Percentiles rank a stretch among this genome's conserved stretches.
phyloP scores from a whole-genome alignment of 352 stramenopile genomes.

The Pseudoperonospora humuli region DNA sequence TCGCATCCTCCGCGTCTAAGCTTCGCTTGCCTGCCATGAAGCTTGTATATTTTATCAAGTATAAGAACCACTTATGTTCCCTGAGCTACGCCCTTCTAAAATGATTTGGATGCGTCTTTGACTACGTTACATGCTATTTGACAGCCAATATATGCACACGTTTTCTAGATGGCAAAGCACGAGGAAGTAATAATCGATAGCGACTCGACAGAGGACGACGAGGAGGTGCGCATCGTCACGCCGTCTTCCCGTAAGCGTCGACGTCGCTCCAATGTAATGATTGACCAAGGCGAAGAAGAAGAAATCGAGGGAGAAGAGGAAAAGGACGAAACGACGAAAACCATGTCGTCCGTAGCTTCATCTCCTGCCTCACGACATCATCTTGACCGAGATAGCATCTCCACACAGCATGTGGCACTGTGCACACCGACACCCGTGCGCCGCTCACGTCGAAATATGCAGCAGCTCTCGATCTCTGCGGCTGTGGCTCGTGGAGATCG shows the following conservation, averaged over 20 bases:
- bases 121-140: too few relatives aligned
- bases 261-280: constrained; percentile 42
- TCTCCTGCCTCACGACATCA: constrained; percentile 3
- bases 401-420: constrained; percentile 18
- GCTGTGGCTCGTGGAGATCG: constrained; percentile 21
- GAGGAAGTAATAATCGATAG: constrained; percentile 72
- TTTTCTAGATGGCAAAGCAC: constrained; percentile 16
- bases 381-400: constrained; percentile 9
- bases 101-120: too few relatives aligned
- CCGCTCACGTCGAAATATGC: constrained; percentile 16
- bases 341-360: background rate
- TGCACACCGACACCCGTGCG: constrained; percentile 12
- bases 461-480: constrained; percentile 24
- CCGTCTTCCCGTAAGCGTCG: constrained; percentile 56
- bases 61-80: too few relatives aligned
- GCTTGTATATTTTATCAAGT: too few relatives aligned
- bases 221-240: constrained; percentile 45
- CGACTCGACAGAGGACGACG: constrained; percentile 54
- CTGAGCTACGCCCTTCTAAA: too few relatives aligned
- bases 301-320: constrained; percentile 14
- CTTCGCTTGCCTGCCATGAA: constrained; percentile 25
- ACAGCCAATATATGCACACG: too few relatives aligned
- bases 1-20: constrained; percentile 13
- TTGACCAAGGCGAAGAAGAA: constrained; percentile 50
- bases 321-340: background rate